phyloP scores from a whole-genome alignment of 2,329 filamentous ascomycete species.

The Aspergillus pseudotamarii region DNA sequence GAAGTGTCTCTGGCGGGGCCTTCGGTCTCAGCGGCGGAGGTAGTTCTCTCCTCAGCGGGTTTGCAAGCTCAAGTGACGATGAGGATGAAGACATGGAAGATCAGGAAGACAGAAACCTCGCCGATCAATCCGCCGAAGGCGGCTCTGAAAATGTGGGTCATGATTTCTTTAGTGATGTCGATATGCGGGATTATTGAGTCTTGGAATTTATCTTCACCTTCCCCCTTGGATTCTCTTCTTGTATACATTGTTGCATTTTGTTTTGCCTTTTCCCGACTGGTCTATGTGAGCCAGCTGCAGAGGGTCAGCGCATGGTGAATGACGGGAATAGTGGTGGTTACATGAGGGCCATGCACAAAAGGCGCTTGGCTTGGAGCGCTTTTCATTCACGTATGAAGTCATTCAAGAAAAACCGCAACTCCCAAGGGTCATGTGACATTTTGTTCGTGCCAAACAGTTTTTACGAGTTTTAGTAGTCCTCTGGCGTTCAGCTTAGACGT shows the following conservation, averaged over 20 bases:
- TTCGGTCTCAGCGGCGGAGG: constrained; percentile 71
- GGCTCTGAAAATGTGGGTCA: constrained; percentile 69
- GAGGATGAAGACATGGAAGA: constrained; percentile 90
- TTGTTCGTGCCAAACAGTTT: constrained; percentile 16
- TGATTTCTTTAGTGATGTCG: constrained; percentile 62
- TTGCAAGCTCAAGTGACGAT: constrained; percentile 92
- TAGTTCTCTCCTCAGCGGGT: constrained; percentile 76
- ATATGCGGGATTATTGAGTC: constrained; percentile 60
- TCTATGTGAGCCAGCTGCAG: constrained; percentile 17
- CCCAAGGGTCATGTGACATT: constrained; percentile 22
- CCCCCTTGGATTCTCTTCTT: constrained; percentile 19
- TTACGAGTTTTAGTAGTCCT: constrained; percentile 21
- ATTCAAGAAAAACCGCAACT: constrained; percentile 22
- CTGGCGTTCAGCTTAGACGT: constrained; percentile 15
- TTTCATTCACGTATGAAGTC: constrained; percentile 27
- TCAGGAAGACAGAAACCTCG: constrained; percentile 56
- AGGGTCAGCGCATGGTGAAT: constrained; percentile 20
- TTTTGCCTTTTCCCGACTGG: constrained; percentile 11
- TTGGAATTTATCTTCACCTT: constrained; percentile 6
- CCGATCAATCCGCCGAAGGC: constrained; percentile 46
- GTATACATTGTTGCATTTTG: constrained; percentile 4
- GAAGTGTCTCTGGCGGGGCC: constrained; percentile 67
- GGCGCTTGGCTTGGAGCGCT: constrained; percentile 23
- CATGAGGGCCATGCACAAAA: constrained; percentile 21
- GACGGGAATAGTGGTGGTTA: constrained; percentile 20